A percentile compares a stretch with the other conserved stretches of the same genome.
Conservation (phyloP, 1,284 basidiomycete species). For the Cryptococcus neoformans region DNA sequence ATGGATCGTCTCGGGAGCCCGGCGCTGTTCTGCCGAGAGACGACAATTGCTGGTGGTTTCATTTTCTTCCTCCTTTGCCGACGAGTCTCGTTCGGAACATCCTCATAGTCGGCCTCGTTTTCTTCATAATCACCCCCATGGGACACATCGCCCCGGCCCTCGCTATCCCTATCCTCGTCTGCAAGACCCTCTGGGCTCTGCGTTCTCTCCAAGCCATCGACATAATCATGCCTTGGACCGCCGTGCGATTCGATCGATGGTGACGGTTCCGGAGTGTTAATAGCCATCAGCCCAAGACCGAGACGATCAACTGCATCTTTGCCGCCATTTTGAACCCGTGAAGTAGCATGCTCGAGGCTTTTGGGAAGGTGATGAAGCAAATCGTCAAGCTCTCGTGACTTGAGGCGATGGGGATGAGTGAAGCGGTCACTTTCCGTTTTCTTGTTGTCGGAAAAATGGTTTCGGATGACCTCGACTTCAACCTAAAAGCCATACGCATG, state of each 20-base stretch:
- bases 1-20: constrained; percentile 5
- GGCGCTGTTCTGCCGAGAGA: not conserved
- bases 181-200: not conserved
- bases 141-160: not conserved
- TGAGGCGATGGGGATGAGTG: constrained; percentile 33
- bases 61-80: not conserved
- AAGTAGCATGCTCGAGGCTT: constrained; percentile 29
- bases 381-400: constrained; percentile 28
- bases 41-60: not conserved
- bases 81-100: constrained; percentile 5
- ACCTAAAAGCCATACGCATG: constrained; percentile 50
- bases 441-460: constrained; percentile 40
- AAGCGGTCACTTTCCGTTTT: constrained; percentile 24
- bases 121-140: constrained; percentile 1
- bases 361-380: constrained; percentile 16
- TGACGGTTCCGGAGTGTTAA: not conserved
- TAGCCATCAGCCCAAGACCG: constrained; percentile 22
- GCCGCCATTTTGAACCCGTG: constrained; percentile 25
- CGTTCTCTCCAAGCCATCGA: not conserved
- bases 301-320: constrained; percentile 28
- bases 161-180: not conserved
- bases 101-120: constrained; percentile 14
- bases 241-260: not conserved
- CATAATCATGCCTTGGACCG: not conserved
- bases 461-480: constrained; percentile 60